Evolutionary conservation across 2,329 filamentous ascomycete species (phyloP), one percentile per base, ranked within the genome.

Genomic region (Colletotrichum lindemuthianum): DNA sequence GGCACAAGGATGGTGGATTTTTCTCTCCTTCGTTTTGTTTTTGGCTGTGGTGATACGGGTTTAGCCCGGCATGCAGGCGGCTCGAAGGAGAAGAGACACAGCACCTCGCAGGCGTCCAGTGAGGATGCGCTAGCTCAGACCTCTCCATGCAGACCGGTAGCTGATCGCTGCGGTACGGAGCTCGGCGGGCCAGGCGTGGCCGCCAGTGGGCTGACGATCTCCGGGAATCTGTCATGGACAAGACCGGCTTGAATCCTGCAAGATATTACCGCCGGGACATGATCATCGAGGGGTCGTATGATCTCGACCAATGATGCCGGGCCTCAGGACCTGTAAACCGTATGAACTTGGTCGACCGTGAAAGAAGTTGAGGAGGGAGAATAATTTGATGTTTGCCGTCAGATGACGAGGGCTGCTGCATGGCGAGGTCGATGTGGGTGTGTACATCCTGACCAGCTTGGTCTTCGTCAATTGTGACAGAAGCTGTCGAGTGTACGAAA

Each of bases 11-110:
- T 65, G 24, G 40, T 44, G 24, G 24, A 24, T 24, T 24, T 24
- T 24, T 24, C 24, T 24, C 24, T 24, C 24, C 24, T 24, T 24
- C 24, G 24, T 24, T 4, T 24, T 24, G 24, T 48, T 34, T 34
- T 37, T 37, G 63, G 48, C 50, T 45, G 37, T 39, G 47, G 58
- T 65, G 52, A 57, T 57, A 63, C 63, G 54, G 59, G 59, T 64
- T 63, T 60, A 60, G 61, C 57, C 50, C 44, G 49, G 44, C 16
- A 67, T 67, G 65, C 63, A 66, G 15, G 49, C 63, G 47, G 63
- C 59, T 37, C 57, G 51, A 66, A 67, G 24, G 24, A 51, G 65
- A 43, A 43, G 63, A 63, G 48, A 49, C 54, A 65, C 51, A 65
- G 50, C 60, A 65, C 41, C 50, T 39, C 37, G 33, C 56, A 43